Conservation (phyloP, 306 rosid genomes). For the Quercus parvula region DNA sequence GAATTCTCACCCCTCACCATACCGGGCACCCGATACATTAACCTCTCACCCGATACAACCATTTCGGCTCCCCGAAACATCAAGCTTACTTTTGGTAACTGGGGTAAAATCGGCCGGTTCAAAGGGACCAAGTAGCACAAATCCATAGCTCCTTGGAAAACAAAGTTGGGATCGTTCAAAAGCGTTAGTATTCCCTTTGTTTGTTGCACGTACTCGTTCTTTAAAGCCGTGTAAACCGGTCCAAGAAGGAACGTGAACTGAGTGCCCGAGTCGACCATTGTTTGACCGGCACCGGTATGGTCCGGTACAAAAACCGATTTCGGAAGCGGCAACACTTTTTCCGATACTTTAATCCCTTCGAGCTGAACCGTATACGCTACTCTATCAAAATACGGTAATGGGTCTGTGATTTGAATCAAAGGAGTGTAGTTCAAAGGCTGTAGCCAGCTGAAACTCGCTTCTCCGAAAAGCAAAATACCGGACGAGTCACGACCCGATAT, state of each 20-base stretch:
- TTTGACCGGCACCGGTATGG: constrained; percentile 89
- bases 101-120: constrained; percentile 9
- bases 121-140: constrained; percentile 42
- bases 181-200: constrained; percentile 37
- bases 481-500: constrained; percentile 64
- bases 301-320: constrained; percentile 50
- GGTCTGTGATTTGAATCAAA: constrained; percentile 48
- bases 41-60: constrained; percentile 52
- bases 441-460: constrained; percentile 46
- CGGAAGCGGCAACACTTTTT: constrained; percentile 36
- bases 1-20: constrained; percentile 40
- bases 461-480: constrained; percentile 71
- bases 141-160: constrained; percentile 85
- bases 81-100: constrained; percentile 56
- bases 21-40: constrained; percentile 56
- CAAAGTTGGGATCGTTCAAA: constrained; percentile 50
- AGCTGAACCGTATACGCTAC: constrained; percentile 75
- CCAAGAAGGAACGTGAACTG: constrained; percentile 83
- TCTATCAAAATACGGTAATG: constrained; percentile 80
- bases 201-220: constrained; percentile 50
- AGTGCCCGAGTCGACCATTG: constrained; percentile 89
- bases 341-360: constrained; percentile 55
- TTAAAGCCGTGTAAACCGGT: constrained; percentile 65
- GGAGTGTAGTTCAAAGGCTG: constrained; percentile 71
- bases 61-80: constrained; percentile 75